These are phyloP conservation scores for Neurospora sp. DNA, from an alignment of 495 filamentous ascomycete species.

Conservation along the genomic window DNA sequence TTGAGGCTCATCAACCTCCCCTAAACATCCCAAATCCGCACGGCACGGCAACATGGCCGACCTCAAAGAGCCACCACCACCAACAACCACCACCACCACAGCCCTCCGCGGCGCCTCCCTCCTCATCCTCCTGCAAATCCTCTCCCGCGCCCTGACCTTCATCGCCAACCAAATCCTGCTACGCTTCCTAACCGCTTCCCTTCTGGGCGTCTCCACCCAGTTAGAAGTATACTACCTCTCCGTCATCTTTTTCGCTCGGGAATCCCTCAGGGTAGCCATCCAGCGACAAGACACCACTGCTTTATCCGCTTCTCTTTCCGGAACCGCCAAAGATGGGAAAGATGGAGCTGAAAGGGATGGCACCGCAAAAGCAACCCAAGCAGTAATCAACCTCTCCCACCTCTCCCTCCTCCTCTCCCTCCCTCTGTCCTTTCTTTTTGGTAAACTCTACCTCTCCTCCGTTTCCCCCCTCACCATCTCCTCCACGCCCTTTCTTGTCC, in stretches of 20 bases:
- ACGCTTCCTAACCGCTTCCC: conserved; percentile 70
- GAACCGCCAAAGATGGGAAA: neutral
- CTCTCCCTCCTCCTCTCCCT: conserved; percentile 62
- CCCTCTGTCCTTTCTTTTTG: conserved; percentile 50
- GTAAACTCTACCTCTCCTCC: conserved; percentile 52
- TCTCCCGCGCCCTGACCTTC: conserved; percentile 80
- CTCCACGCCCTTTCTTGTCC: conserved; percentile 48
- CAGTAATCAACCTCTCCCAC: conserved; percentile 81
- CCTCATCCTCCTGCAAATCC: conserved; percentile 76
- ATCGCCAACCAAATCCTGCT: conserved; percentile 80
- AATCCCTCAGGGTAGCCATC: conserved; percentile 75
- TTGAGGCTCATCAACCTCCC: neutral
- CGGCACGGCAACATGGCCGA: neutral
- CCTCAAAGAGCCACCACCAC: neutral
- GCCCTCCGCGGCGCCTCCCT: conserved; percentile 58
- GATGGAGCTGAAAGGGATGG: neutral
- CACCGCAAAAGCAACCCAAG: conserved; percentile 28
- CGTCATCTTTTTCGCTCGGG: conserved; percentile 82
- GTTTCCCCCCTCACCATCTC: conserved; percentile 42
- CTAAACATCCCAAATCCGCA: neutral
- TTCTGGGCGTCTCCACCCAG: conserved; percentile 77
- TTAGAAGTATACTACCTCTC: conserved; percentile 84
- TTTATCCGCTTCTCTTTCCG: neutral
- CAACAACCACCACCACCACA: conserved; percentile 1
- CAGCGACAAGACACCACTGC: conserved; percentile 54